Conservation (phyloP, 306 rosid species). For the Ormosia semicastrata region DNA sequence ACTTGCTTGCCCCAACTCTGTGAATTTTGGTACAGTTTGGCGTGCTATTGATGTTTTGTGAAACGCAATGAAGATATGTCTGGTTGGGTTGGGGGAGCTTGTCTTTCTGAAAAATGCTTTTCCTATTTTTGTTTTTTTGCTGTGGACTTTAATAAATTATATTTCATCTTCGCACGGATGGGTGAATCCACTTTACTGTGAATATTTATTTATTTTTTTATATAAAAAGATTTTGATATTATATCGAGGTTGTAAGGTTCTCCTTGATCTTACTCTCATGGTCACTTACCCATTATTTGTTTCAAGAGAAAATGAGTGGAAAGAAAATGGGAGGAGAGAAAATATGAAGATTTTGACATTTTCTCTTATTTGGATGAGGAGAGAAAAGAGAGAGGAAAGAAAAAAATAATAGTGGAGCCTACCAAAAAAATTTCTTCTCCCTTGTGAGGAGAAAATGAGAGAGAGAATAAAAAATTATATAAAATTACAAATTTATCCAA, state of each 20-base stretch:
- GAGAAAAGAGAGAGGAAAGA: too few relatives aligned
- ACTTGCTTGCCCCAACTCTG: neutral
- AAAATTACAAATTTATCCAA: too few relatives aligned
- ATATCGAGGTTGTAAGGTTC: slow-evolving; percentile 28
- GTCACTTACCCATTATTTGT: too few relatives aligned
- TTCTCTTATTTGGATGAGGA: too few relatives aligned
- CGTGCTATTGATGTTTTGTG: slow-evolving; percentile 7
- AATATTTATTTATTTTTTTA: slow-evolving; percentile 16
- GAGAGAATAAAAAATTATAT: too few relatives aligned
- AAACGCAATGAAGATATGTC: slow-evolving; percentile 3
- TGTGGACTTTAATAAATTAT: slow-evolving; percentile 4
- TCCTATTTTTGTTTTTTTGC: slow-evolving; percentile 23
- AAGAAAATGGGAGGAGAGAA: too few relatives aligned
- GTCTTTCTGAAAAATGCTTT: slow-evolving; percentile 20
- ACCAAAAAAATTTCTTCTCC: too few relatives aligned
- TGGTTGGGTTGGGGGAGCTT: neutral
- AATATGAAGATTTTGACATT: too few relatives aligned
- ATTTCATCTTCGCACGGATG: slow-evolving; percentile 65
- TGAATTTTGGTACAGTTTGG: neutral
- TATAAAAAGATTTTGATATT: neutral
- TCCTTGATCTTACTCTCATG: slow-evolving; percentile 16
- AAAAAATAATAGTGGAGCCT: too few relatives aligned
- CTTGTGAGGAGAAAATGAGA: too few relatives aligned
- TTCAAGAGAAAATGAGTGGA: too few relatives aligned
- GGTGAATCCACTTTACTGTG: slow-evolving; percentile 38